Base-by-base conservation (phyloP, 192 early-diverging fungal genomes). In the Oehlia diaphana region DNA sequence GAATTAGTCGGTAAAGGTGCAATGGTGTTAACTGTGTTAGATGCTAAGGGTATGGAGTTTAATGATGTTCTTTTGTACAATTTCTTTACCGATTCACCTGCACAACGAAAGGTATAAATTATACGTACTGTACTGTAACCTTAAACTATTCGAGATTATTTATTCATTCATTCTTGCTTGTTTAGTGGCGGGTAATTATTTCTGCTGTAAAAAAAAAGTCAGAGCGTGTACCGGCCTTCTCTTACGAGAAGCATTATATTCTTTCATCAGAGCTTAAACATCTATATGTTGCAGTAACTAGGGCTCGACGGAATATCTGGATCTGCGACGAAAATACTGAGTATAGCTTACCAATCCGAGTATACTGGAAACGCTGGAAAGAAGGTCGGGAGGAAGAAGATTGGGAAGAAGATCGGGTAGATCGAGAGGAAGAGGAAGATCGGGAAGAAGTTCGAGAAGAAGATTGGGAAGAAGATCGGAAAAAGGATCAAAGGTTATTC, bases 61-160 rank as follows among this genome's bases (percentile, higher is more conserved):
- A 53, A 68, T 47, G 76, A 77, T 42, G 76, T 77, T n/a, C n/a
- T 77, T 12, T 77, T 77, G 33, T 77, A 67, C 67, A 66, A 77
- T 77, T 77, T 77, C 42, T 77, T 77, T 33, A 67, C 63, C 4
- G 76, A 77, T 26, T 77, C 76, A 2, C 76, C 64, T 21, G 76
- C 63, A 47, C 0, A 26, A 8, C 4, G 9, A 31, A 66, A 47
- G 76, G 76, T 77, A 77, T 28, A 26, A 63, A 4, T 6, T 35
- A 37, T 63, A 9, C 28, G 42, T 28, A 14, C 26, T 49, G 2
- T 31, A 31, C 31, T 31, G 31, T 8, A 49, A 37, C 37, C 67
- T 65, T 49, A 26, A 9, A 9, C 4, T 4, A 63, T 67, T 31
- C 37, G 37, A 37, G 37, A 37, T 42, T 50, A 44, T 47, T 9